Evolutionary conservation across 208 protist genomes (phyloP), one percentile per base, ranked within the genome.

Genomic region (Angomonas desouzai): DNA sequence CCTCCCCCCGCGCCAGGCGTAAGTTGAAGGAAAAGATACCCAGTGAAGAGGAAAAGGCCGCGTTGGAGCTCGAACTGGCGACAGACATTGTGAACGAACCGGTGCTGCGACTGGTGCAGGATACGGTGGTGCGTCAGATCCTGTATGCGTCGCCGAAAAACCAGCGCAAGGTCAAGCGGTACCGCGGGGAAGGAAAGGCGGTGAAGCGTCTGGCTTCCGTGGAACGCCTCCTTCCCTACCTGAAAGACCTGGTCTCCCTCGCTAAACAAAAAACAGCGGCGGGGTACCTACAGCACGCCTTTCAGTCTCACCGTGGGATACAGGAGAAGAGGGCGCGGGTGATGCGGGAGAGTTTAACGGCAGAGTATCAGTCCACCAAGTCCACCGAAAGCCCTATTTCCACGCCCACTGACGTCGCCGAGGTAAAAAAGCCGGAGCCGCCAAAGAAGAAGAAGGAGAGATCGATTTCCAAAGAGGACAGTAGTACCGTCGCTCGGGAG

Each of bases 241-340:
- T 93, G 58, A 72, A 76, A 33, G 61, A 80, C 20, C 57, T 93
- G 3, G 77, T 81, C 18, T 49, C 67, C 10, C 47, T 63, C 13
- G 61, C 89, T 6, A 75, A 76, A 51, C 85, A 82, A 63, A 73
- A 74, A 1, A 63, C 72, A 9, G 58, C 70, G 28, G 64, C 74
- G 10, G 11, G 61, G 2, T 79, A 86, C 32, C 70, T 67, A 13
- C 77, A 78, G 48, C 74, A 88, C 53, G 55, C 89, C 4, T 48
- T 76, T 51, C 43, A 77, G 29, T 81, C 72, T 0, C 78, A 79
- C n/a, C 66, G 66, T 3, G 74, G 83, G 57, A 74, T 93, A 1
- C 83, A 80, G 1, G 63, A 64, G 23, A 93, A 93, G 60, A 81
- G 87, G 0, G 87, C 88, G 62, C 66, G 77, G 36, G 87, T 93